Conservation (phyloP, 345 rosid species). For the Streptanthus diversifolius region DNA sequence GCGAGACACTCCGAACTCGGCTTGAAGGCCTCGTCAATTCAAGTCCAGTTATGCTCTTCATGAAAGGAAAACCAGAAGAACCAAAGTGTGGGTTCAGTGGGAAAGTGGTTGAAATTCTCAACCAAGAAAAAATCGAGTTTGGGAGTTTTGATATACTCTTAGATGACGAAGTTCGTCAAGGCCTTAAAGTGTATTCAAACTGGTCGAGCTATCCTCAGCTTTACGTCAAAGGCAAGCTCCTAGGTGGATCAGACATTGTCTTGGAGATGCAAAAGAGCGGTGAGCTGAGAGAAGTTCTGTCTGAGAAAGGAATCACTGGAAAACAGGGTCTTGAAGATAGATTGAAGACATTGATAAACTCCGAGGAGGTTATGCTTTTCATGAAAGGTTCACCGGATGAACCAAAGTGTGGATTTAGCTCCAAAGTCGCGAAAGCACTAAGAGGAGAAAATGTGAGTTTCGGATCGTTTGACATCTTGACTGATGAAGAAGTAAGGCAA, state of each 20-base stretch:
- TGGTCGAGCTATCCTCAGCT: slow-evolving; percentile 99
- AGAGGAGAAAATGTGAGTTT: slow-evolving; percentile 64
- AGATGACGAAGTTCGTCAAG: slow-evolving; percentile 85
- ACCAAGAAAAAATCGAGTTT: slow-evolving; percentile 64
- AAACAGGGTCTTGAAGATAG: slow-evolving; percentile 62
- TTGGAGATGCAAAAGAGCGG: slow-evolving; percentile 97
- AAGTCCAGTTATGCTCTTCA: slow-evolving; percentile 76
- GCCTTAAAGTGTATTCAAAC: slow-evolving; percentile 85
- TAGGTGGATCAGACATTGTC: slow-evolving; percentile 92
- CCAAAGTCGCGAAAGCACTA: slow-evolving; percentile 81
- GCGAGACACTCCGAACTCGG: slow-evolving; percentile 47
- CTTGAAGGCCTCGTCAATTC: slow-evolving; percentile 62
- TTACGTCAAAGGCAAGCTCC: slow-evolving; percentile 68
- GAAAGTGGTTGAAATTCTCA: slow-evolving; percentile 81
- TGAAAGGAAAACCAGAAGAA: slow-evolving; percentile 91
- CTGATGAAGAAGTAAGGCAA: slow-evolving; percentile 89
- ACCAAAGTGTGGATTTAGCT: slow-evolving; percentile 90
- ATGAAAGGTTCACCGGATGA: slow-evolving; percentile 93
- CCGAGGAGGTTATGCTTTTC: slow-evolving; percentile 84
- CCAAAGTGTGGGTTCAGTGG: slow-evolving; percentile 92
- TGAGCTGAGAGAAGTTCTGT: slow-evolving; percentile 57
- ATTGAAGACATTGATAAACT: slow-evolving; percentile 51
- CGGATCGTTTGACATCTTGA: slow-evolving; percentile 77
- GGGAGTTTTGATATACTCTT: slow-evolving; percentile 74
- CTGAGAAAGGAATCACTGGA: slow-evolving; percentile 56